These are phyloP conservation scores for Grosmannia penicillata DNA, from an alignment of 2,329 filamentous ascomycete genomes.

Conservation along the genomic window DNA sequence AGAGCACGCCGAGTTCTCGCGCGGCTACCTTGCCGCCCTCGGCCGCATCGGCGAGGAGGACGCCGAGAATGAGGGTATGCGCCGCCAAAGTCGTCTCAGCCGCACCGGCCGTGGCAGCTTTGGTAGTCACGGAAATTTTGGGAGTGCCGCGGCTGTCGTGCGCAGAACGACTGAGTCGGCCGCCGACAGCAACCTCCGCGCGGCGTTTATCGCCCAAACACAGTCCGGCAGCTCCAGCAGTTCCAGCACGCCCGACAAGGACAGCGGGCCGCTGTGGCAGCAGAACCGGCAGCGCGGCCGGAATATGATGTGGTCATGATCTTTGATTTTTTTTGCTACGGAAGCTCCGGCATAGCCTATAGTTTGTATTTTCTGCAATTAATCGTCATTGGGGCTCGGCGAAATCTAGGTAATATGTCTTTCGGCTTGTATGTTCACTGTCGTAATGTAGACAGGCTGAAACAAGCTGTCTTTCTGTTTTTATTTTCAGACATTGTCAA, in stretches of 20 bases:
- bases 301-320: constrained; percentile 26
- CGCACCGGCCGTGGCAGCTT: too few species aligned
- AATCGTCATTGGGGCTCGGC: too few species aligned
- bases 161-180: too few species aligned
- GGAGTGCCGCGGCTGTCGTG: background rate
- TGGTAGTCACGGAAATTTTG: background rate
- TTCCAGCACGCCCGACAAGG: background rate
- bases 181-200: background rate
- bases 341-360: too few species aligned
- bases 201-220: background rate
- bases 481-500: too few species aligned
- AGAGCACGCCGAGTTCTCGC: constrained; percentile 30
- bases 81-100: constrained; percentile 4
- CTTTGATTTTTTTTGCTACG: too few species aligned
- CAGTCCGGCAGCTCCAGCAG: background rate
- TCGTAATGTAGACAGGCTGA: too few species aligned
- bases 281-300: constrained; percentile 34
- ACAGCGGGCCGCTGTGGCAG: constrained; percentile 32
- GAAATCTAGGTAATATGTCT: too few species aligned
- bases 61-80: background rate
- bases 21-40: constrained; percentile 26
- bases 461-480: too few species aligned
- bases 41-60: constrained; percentile 23
- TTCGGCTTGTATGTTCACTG: too few species aligned
- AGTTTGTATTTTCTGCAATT: too few species aligned